phyloP scores from a whole-genome alignment of 768 basidiomycete genomes.

The Hydnomerulius pinastri region DNA sequence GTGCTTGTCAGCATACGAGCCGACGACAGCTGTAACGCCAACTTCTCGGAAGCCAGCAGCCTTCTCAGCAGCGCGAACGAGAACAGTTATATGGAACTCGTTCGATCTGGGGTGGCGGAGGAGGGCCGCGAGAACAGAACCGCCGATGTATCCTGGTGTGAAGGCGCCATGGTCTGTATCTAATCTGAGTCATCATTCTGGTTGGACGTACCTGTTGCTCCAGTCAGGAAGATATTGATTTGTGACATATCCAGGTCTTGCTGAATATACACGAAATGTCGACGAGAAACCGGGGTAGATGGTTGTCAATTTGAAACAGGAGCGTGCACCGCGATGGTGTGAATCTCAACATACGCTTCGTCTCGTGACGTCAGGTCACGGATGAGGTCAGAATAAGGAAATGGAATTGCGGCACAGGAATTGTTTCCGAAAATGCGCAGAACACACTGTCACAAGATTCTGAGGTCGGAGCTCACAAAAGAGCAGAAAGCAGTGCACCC shows the following conservation, averaged over 20 bases:
- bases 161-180: not conserved
- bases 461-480: too few species aligned
- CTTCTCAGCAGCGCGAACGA: slow-evolving; percentile 47
- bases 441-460: too few species aligned
- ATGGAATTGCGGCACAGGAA: too few species aligned
- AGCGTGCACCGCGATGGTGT: too few species aligned
- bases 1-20: slow-evolving; percentile 42
- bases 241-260: slow-evolving; percentile 5
- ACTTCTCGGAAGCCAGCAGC: slow-evolving; percentile 16
- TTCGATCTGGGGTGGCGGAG: slow-evolving; percentile 44
- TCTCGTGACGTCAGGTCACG: too few species aligned
- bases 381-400: too few species aligned
- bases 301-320: too few species aligned
- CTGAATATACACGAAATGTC: not conserved
- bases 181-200: not conserved
- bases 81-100: slow-evolving; percentile 45
- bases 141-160: slow-evolving; percentile 55
- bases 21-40: slow-evolving; percentile 29
- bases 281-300: slow-evolving; percentile 2
- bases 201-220: slow-evolving; percentile 19
- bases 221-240: slow-evolving; percentile 18
- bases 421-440: too few species aligned
- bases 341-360: too few species aligned
- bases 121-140: slow-evolving; percentile 49
- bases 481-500: too few species aligned